Percentiles rank a stretch among this genome's conserved stretches.
Conservation (phyloP, 1,284 basidiomycete genomes). For the Singerocomus inundabilis region DNA sequence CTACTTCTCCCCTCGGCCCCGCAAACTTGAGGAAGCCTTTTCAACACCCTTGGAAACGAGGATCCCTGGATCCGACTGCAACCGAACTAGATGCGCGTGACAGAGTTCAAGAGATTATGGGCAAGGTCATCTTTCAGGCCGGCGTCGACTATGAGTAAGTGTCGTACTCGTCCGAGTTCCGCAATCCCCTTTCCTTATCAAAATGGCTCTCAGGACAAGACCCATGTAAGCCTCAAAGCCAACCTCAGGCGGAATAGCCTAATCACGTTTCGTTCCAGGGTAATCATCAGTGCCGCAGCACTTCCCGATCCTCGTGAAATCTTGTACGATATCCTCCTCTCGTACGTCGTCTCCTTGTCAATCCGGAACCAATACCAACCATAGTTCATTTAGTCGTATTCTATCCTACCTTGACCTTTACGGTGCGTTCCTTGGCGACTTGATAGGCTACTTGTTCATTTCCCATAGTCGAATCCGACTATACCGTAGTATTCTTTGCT, state of each 20-base stretch:
- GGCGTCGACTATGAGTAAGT: conserved; percentile 83
- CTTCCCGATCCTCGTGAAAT: conserved; percentile 76
- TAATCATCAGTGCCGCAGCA: conserved; percentile 76
- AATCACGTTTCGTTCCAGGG: conserved; percentile 44
- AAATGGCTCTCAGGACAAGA: conserved; percentile 55
- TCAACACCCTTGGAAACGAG: conserved; percentile 28
- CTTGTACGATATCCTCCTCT: conserved; percentile 73
- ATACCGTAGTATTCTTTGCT: conserved; percentile 82
- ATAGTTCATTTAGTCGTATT: conserved; percentile 51
- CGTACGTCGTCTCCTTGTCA: conserved; percentile 48
- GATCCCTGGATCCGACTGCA: conserved; percentile 10
- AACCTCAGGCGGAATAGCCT: not conserved
- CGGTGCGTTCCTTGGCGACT: conserved; percentile 44
- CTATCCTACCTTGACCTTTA: conserved; percentile 76
- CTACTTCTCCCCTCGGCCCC: conserved; percentile 37
- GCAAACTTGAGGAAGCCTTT: conserved; percentile 36
- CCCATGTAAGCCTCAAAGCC: conserved; percentile 63
- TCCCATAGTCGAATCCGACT: conserved; percentile 77
- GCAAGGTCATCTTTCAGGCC: conserved; percentile 78
- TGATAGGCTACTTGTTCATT: not conserved
- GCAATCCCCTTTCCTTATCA: conserved; percentile 12
- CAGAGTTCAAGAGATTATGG: conserved; percentile 62
- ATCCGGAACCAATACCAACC: conserved; percentile 5
- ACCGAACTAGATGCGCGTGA: conserved; percentile 38
- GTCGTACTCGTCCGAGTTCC: not conserved